Evolutionary conservation across 805 yeast genomes (phyloP).

Genomic region (Wickerhamiella kazuoi): DNA sequence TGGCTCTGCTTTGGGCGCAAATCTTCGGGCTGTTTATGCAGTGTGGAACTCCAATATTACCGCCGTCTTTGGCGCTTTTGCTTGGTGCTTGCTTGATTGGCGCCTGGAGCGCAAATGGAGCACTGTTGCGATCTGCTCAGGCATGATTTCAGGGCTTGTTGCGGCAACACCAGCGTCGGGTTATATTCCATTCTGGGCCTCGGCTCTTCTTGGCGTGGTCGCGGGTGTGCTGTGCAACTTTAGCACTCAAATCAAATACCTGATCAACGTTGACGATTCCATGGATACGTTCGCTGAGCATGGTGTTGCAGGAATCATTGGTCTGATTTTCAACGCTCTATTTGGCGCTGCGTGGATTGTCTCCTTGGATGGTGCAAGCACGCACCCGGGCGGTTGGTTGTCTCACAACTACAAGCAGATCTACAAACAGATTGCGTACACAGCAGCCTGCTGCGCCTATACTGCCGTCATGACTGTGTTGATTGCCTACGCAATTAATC

Average conservation of each 20-base stretch:
- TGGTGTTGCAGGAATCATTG: conserved; percentile 89
- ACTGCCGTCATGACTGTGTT: conserved; percentile 59
- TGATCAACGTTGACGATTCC: conserved; percentile 74
- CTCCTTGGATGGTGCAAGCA: conserved; percentile 76
- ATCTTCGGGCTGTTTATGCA: conserved; percentile 69
- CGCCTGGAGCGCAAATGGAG: conserved; percentile 83
- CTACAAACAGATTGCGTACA: conserved; percentile 75
- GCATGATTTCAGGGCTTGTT: conserved; percentile 85
- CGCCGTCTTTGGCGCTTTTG: conserved; percentile 77
- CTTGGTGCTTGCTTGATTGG: conserved; percentile 85
- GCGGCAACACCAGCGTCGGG: conserved; percentile 97
- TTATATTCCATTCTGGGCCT: conserved; percentile 77
- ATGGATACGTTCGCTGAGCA: conserved; percentile 96
- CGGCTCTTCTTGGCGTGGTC: conserved; percentile 64
- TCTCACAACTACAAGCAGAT: conserved; percentile 80
- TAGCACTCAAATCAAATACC: conserved; percentile 70
- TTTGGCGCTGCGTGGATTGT: conserved; percentile 78
- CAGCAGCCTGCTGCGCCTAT: conserved; percentile 58
- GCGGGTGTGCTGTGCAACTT: conserved; percentile 79
- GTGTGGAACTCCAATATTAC: conserved; percentile 81
- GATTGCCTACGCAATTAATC: conserved; percentile 54
- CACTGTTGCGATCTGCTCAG: conserved; percentile 88
- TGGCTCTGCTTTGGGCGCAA: conserved; percentile 69
- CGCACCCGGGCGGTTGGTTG: conserved; percentile 83
- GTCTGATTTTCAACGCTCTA: conserved; percentile 71